These are phyloP conservation scores for Immersiella caudata DNA, from an alignment of 495 filamentous ascomycete genomes.

Conservation along the genomic window DNA sequence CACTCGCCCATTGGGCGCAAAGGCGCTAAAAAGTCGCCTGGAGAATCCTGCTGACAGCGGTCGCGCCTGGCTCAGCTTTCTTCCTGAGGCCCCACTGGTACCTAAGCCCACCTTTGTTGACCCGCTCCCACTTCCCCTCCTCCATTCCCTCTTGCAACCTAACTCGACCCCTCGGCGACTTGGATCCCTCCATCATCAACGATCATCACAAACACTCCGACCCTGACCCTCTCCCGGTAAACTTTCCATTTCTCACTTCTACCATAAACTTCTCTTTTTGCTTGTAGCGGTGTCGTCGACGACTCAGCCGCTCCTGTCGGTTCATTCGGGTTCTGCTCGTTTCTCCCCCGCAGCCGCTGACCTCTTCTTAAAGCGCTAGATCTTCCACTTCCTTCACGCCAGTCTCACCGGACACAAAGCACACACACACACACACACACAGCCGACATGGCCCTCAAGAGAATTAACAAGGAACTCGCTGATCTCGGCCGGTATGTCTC, in stretches of 20 bases:
- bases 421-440: constrained; percentile 39
- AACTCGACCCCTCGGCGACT: constrained; percentile 25
- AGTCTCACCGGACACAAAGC: constrained; percentile 26
- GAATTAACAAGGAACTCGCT: constrained; percentile 99
- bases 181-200: constrained; percentile 26
- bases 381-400: constrained; percentile 20
- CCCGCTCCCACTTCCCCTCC: constrained; percentile 28
- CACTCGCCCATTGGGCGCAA: constrained; percentile 31
- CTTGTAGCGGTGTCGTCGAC: constrained; percentile 1
- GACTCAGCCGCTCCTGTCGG: constrained; percentile 8
- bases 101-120: constrained; percentile 34
- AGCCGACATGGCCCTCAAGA: constrained; percentile 89
- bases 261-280: not conserved
- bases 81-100: constrained; percentile 13
- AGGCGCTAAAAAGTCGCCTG: constrained; percentile 29
- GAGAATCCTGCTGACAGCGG: constrained; percentile 29
- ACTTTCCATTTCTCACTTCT: constrained; percentile 1
- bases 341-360: constrained; percentile 37
- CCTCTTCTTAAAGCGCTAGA: constrained; percentile 33
- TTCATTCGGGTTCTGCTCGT: constrained; percentile 34
- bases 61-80: constrained; percentile 20
- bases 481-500: constrained; percentile 91
- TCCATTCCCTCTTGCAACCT: constrained; percentile 34
- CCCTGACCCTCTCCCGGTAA: not conserved
- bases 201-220: constrained; percentile 18